Conservation (phyloP, 495 filamentous ascomycete genomes). For the Pseudoneurospora amorphoporcata region DNA sequence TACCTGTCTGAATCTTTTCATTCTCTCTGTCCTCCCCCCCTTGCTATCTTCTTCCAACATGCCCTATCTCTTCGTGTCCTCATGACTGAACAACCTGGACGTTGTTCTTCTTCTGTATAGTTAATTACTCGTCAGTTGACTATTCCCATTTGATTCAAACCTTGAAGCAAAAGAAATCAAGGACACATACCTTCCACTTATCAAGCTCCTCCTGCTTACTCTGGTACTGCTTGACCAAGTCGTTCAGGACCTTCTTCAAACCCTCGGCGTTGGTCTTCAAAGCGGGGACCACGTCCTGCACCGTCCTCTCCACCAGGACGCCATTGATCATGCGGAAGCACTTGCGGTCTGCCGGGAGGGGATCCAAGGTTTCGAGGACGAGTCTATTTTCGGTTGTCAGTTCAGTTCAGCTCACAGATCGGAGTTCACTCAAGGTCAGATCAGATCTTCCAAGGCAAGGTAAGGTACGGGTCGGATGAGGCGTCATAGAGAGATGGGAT, state of each 20-base stretch:
- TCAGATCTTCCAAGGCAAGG: slow-evolving; percentile 9
- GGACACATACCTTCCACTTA: slow-evolving; percentile 80
- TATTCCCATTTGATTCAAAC: not conserved
- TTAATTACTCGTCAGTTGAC: slow-evolving; percentile 11
- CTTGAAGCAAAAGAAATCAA: not conserved
- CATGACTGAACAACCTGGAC: slow-evolving; percentile 84
- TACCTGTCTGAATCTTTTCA: not conserved
- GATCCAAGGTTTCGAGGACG: slow-evolving; percentile 86
- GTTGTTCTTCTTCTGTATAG: slow-evolving; percentile 89
- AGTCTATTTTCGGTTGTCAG: slow-evolving; percentile 47
- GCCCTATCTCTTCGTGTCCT: slow-evolving; percentile 2
- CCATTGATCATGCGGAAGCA: slow-evolving; percentile 99
- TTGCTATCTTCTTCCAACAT: not conserved
- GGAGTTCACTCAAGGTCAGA: not conserved
- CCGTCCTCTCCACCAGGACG: slow-evolving; percentile 85
- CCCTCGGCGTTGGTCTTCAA: slow-evolving; percentile 93
- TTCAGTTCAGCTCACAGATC: not conserved
- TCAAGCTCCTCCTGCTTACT: slow-evolving; percentile 89
- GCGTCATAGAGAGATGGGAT: not conserved
- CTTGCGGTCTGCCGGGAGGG: slow-evolving; percentile 76
- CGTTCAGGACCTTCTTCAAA: slow-evolving; percentile 90
- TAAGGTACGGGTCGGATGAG: slow-evolving; percentile 8
- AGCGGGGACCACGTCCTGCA: slow-evolving; percentile 81
- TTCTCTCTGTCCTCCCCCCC: not conserved
- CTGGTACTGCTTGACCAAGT: slow-evolving; percentile 95